Evolutionary conservation across 208 protist genomes (phyloP).

Genomic region (Hexamita inflata): DNA sequence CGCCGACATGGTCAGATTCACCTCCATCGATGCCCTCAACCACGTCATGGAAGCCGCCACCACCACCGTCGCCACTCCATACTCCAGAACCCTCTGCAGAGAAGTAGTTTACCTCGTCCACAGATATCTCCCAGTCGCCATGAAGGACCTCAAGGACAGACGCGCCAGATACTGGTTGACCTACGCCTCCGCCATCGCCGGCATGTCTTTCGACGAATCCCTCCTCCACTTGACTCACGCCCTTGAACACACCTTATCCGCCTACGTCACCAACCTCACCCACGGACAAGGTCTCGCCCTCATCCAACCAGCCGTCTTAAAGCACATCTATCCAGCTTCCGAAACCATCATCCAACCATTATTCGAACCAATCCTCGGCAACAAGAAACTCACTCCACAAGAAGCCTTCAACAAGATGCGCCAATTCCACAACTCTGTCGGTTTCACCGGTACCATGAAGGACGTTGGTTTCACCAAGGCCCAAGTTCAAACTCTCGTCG

Average conservation of each 20-base stretch:
- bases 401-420: slow-evolving; percentile 1
- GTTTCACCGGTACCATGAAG: slow-evolving; percentile 24
- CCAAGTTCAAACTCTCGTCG: slow-evolving; percentile 20
- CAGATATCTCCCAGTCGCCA: slow-evolving; percentile 32
- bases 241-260: slow-evolving; percentile 38
- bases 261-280: slow-evolving; percentile 4
- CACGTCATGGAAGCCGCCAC: slow-evolving; percentile 41
- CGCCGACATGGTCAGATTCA: slow-evolving; percentile 23
- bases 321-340: slow-evolving; percentile 4
- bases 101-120: slow-evolving; percentile 11
- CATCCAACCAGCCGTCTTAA: slow-evolving; percentile 33
- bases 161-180: slow-evolving; percentile 34
- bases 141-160: slow-evolving; percentile 24
- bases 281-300: slow-evolving; percentile 37
- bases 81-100: neutral
- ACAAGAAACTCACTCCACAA: neutral
- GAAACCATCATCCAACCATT: slow-evolving; percentile 5
- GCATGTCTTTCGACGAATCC: slow-evolving; percentile 34
- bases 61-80: slow-evolving; percentile 34
- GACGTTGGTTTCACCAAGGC: slow-evolving; percentile 30
- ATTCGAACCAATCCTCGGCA: slow-evolving; percentile 29
- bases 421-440: slow-evolving; percentile 24
- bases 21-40: slow-evolving; percentile 31
- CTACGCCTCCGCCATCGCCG: slow-evolving; percentile 29
- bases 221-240: slow-evolving; percentile 35